These are phyloP conservation scores for Paxillus involutus DNA, from an alignment of 768 basidiomycete genomes.

Conservation along the genomic window DNA sequence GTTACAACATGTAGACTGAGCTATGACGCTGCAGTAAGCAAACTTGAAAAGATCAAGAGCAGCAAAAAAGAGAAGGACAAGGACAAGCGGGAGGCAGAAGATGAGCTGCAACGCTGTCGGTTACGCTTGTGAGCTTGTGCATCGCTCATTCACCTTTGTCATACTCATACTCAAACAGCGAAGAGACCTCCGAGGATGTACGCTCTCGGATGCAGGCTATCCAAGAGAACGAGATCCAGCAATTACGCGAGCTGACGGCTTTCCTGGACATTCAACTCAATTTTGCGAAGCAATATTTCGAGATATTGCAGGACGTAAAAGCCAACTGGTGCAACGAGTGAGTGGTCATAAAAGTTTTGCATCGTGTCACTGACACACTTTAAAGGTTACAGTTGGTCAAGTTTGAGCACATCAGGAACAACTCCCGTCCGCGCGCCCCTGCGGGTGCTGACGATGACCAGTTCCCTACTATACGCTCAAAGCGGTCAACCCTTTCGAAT, in stretches of 20 bases:
- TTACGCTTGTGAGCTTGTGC: constrained; percentile 66
- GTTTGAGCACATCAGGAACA: constrained; percentile 22
- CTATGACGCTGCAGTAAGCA: constrained; percentile 73
- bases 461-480: constrained; percentile 33
- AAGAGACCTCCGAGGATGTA: constrained; percentile 84
- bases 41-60: constrained; percentile 63
- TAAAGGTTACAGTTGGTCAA: constrained; percentile 31
- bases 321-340: constrained; percentile 68
- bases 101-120: constrained; percentile 71
- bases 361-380: constrained; percentile 7
- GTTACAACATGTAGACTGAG: constrained; percentile 49
- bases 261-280: constrained; percentile 75
- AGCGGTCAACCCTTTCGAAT: constrained; percentile 27
- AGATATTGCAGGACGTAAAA: constrained; percentile 71
- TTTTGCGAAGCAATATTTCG: constrained; percentile 70
- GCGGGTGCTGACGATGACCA: constrained; percentile 27
- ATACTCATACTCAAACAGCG: constrained; percentile 44
- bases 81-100: constrained; percentile 72
- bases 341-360: constrained; percentile 17
- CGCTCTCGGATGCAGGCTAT: constrained; percentile 77
- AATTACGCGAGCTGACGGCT: constrained; percentile 66
- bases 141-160: neutral
- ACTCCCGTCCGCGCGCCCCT: constrained; percentile 16
- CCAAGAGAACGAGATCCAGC: constrained; percentile 74
- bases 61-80: constrained; percentile 84